Base-by-base conservation (phyloP, 169 alveolate genomes). In the Eimeria mitis region DNA sequence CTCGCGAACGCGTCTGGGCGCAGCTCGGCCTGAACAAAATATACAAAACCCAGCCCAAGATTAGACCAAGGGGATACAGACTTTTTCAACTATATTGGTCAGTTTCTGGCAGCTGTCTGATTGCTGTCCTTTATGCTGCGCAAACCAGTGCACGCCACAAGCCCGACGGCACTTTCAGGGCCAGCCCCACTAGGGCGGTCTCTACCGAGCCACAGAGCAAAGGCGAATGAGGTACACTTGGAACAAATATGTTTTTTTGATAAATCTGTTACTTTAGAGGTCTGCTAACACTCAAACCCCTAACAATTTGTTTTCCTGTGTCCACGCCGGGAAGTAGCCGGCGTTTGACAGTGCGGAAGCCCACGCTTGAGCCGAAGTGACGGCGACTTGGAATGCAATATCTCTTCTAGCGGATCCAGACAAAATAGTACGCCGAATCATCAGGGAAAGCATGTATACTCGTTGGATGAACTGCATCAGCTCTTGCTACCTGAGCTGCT, bases 181-280 rank as follows among this genome's bases (percentile, higher is more conserved):
- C 90, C 90, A 83, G 90, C 90, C 90, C 90, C 90, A 83, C 47
- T 56, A n/a, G 90, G 34, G 28, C 52, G 56, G 42, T 47, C 61
- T 44, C 42, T 49, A 49, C 70, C 42, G 14, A 47, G 88, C 40
- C 70, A 78, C 40, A 47, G 70, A 14, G 88, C 19, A 42, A 8
- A 52, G 5, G 49, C 68, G 7, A 11, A 14, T 14, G n/a, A 34
- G 47, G 7, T 47, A 14, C 11, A 42, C 0, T 13, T 76, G 34
- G 49, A 47, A 14, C 44, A 78, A 44, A n/a, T 44, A 6, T 13
- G 31, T n/a, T 47, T 28, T 52, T 14, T 1, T 78, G 44, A 44
- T 78, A 19, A 8, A 73, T 73, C 34, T 73, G n/a, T 44, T n/a
- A 6, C 8, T n/a, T 47, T 78, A 37, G 8, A 42, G 31, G 70